Evolutionary conservation across 345 rosid genomes (phyloP).

Genomic region (Eutrema heterophyllum): DNA sequence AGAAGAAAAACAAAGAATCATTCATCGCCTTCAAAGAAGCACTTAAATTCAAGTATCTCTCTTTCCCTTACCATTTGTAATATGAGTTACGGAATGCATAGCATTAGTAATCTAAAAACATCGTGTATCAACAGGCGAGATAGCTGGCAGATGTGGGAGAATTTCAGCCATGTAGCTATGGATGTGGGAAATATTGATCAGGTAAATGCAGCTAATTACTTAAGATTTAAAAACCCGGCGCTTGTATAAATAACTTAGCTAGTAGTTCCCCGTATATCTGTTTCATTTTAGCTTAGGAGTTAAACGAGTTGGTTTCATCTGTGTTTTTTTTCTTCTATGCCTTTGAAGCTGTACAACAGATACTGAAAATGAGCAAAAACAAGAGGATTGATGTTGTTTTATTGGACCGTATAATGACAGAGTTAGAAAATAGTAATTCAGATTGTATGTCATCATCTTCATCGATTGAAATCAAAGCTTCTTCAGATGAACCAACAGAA

Average conservation of each 20-base stretch:
- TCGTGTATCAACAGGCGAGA: constrained; percentile 58
- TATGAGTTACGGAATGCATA: not conserved
- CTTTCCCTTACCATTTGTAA: constrained; percentile 15
- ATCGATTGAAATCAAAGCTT: not conserved
- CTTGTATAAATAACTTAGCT: not conserved
- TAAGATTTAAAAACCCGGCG: not conserved
- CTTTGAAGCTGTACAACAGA: constrained; percentile 78
- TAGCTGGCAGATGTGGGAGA: constrained; percentile 97
- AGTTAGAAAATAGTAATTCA: constrained; percentile 50
- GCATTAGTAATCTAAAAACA: not conserved
- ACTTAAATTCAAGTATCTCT: constrained; percentile 71
- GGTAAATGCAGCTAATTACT: constrained; percentile 40
- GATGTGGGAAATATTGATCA: constrained; percentile 82
- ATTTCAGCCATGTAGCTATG: constrained; percentile 75
- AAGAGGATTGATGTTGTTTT: constrained; percentile 58
- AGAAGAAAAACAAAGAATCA: constrained; percentile 81
- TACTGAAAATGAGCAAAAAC: constrained; percentile 47
- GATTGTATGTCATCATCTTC: constrained; percentile 14
- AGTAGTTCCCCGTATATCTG: not conserved
- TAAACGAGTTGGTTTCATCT: not conserved
- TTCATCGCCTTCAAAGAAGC: constrained; percentile 96
- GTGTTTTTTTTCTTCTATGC: constrained; percentile 51
- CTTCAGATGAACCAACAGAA: constrained; percentile 22
- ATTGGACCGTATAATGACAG: constrained; percentile 57
- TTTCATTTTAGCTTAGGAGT: not conserved